Base-by-base conservation (phyloP, 371 early-diverging fungal species). In the Spraguea lophii region DNA sequence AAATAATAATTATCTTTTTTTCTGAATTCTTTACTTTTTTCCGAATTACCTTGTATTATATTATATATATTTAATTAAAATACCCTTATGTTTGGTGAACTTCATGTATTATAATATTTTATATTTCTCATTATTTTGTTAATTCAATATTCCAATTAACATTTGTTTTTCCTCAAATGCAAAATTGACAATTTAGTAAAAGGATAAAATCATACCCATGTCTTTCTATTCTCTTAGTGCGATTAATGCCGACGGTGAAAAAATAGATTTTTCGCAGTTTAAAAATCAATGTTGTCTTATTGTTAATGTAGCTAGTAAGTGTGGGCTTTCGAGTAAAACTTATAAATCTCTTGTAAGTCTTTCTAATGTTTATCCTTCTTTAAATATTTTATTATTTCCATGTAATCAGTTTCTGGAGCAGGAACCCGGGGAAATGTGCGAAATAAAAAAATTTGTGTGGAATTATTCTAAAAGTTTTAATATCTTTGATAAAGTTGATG, bases 241-340 rank as follows among this genome's bases (percentile, higher is more conserved):
- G n/a, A n/a, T n/a, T n/a, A n/a, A 55, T 38, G 46, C 42, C 16
- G 25, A 46, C 16, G 45, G 47, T 16, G 40, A 43, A 0, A 15
- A 30, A 17, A 23, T 60, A 3, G 38, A 54, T 21, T 53, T 70
- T 38, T 21, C 27, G 3, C 1, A 17, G 20, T 64, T 52, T 42
- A 62, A 46, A 56, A 61, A 55, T 9, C 55, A 54, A 37, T 47
- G n/a, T n/a, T 53, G 1, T 40, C 61, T 84, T 32, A 69, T 90
- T 34, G 85, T 85, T 52, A 94, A 94, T 69, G 82, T 85, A 23
- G 95, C 97, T 20, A 81, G 83, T 48, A 77, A 85, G 52, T 93
- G 94, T 68, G 88, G 88, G 7, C 82, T 82, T 60, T 85, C 91
- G 13, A 66, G 75, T 6, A 39, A 52, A 16, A 85, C 86, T 63